Evolutionary conservation across 2,329 filamentous ascomycete species (phyloP).

Genomic region (Fusarium xyrophilum): DNA sequence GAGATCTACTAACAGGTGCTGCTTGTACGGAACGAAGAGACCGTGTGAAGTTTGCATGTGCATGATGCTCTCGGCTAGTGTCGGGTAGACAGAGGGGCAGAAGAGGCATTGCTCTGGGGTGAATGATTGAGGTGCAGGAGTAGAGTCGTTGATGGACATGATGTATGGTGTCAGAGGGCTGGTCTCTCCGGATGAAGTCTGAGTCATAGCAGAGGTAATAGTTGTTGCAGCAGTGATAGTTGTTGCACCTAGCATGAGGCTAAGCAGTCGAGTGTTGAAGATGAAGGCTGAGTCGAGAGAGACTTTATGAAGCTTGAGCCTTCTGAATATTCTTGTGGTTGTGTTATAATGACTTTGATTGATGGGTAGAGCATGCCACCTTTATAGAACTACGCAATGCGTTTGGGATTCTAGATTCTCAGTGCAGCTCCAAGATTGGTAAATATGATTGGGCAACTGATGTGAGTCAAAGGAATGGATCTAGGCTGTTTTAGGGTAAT

Average conservation of each 20-base stretch:
- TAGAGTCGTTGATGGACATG: background rate
- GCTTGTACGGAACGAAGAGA: background rate
- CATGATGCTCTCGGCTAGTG: background rate
- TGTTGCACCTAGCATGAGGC: constrained; percentile 10
- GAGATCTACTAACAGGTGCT: constrained; percentile 2
- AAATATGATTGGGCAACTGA: background rate
- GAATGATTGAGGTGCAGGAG: background rate
- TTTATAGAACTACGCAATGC: background rate
- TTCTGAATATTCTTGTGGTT: accelerated
- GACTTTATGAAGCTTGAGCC: accelerated
- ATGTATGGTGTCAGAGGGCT: background rate
- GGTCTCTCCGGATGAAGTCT: background rate
- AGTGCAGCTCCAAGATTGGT: background rate
- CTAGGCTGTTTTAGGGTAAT: background rate
- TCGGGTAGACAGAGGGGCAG: background rate
- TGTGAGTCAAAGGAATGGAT: background rate
- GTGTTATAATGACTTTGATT: accelerated
- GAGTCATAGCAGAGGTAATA: background rate
- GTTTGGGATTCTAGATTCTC: accelerated
- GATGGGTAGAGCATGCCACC: background rate
- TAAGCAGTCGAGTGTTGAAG: background rate
- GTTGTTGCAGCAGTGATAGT: background rate
- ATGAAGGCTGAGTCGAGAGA: accelerated
- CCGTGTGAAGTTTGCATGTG: constrained; percentile 12
- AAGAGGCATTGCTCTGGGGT: background rate